Evolutionary conservation across 2,329 filamentous ascomycete species (phyloP), one percentile per base, ranked within the genome.

Genomic region (Neonectria neomacrospora): DNA sequence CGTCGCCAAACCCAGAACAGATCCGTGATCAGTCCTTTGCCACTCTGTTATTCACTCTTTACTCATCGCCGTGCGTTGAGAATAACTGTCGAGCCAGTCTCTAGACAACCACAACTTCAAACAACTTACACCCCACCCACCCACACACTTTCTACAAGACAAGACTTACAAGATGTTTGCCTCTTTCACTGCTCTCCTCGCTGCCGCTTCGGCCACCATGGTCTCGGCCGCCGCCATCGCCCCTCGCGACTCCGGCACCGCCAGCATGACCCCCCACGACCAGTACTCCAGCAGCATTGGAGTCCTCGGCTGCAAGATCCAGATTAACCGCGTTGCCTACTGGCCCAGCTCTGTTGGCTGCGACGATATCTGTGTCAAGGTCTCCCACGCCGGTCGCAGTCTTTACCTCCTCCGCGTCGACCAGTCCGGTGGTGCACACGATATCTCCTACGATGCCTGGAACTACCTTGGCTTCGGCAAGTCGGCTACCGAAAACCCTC

Each of bases 401-500:
- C 75, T 90, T 60, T 81, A 87, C 69, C 85, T 93, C 57, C 82
- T 89, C 64, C 82, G 82, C 73, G 78, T 89, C 66, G 87, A 88
- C 78, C 75, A 79, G 54, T 88, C 86, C 0, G 80, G 78, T 42
- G 86, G 85, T 52, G 86, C 86, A 55, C 74, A 86, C 74, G 87
- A 89, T 75, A 83, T 89, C 77, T 83, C 80, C 61, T 89, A 88
- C 78, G 86, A 88, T 66, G 86, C 86, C 53, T 89, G 85, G 85
- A 87, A 87, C 80, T 84, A 84, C 71, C 84, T 89, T 42, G 75
- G 76, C 69, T 84, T 80, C 34, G 86, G 86, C 66, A 70, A 80
- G 64, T 78, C 80, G 12, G 86, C 86, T 42, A 78, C 75, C 8
- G 73, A 79, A 14, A 72, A 79, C 53, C 85, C 85, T 14, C 76